Evolutionary conservation across 345 rosid genomes (phyloP).

Genomic region (Brassica napus): Da-Ae NC_063446.1:1530001-1530500

Average conservation of each 20-base stretch:
- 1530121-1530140: constrained; percentile 43
- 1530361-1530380: constrained; percentile 26
- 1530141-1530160: constrained; percentile 57
- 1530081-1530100: constrained; percentile 80
- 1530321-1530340: background rate
- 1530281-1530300: background rate
- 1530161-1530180: constrained; percentile 66
- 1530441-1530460: constrained; percentile 25
- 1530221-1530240: constrained; percentile 81
- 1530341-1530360: constrained; percentile 18
- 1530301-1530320: background rate
- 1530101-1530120: constrained; percentile 93
- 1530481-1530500: constrained; percentile 6
- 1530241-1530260: background rate
- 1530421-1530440: constrained; percentile 23
- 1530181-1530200: constrained; percentile 48
- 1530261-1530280: background rate
- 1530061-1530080: constrained; percentile 68
- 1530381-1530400: constrained; percentile 5
- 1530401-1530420: constrained; percentile 5
- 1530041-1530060: constrained; percentile 49
- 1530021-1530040: constrained; percentile 55
- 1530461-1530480: background rate
- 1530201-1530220: constrained; percentile 53
- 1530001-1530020: constrained; percentile 46